Conservation (phyloP, 805 yeast genomes). For the Hanseniaspora occidentalis region DNA sequence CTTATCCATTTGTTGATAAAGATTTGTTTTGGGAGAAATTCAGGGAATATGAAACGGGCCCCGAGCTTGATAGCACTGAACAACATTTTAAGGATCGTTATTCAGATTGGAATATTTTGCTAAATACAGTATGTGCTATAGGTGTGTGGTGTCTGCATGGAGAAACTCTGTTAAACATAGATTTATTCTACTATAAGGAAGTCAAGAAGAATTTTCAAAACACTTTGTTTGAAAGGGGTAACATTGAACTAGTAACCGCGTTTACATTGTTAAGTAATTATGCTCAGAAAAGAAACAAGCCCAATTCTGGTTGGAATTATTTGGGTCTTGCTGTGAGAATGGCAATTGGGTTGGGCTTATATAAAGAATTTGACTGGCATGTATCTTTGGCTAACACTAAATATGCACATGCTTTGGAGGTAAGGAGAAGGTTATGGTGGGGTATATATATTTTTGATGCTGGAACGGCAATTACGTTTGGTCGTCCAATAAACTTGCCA, state of each 20-base stretch:
- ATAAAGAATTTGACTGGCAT: conserved; percentile 38
- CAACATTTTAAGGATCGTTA: not conserved
- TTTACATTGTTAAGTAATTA: conserved; percentile 44
- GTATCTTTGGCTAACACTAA: conserved; percentile 12
- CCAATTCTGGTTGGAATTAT: conserved; percentile 59
- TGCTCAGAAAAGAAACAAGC: conserved; percentile 51
- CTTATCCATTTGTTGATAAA: conserved; percentile 48
- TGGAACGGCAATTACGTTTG: conserved; percentile 51
- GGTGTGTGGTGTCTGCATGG: conserved; percentile 59
- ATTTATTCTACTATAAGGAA: conserved; percentile 41
- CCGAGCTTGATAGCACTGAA: not conserved
- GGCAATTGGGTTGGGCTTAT: conserved; percentile 55
- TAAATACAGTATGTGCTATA: conserved; percentile 48
- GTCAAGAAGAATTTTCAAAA: conserved; percentile 34
- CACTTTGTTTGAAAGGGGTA: conserved; percentile 47
- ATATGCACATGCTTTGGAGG: conserved; percentile 25
- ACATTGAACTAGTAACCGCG: conserved; percentile 40
- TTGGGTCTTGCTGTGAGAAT: conserved; percentile 52
- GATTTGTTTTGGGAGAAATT: conserved; percentile 33
- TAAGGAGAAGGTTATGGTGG: conserved; percentile 58
- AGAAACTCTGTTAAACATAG: conserved; percentile 33
- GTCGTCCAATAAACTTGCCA: conserved; percentile 49
- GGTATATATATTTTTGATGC: conserved; percentile 51
- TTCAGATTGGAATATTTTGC: conserved; percentile 35
- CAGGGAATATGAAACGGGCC: conserved; percentile 11